Conservation (phyloP, 2,329 filamentous ascomycete species). For the Colletotrichum sojae region DNA sequence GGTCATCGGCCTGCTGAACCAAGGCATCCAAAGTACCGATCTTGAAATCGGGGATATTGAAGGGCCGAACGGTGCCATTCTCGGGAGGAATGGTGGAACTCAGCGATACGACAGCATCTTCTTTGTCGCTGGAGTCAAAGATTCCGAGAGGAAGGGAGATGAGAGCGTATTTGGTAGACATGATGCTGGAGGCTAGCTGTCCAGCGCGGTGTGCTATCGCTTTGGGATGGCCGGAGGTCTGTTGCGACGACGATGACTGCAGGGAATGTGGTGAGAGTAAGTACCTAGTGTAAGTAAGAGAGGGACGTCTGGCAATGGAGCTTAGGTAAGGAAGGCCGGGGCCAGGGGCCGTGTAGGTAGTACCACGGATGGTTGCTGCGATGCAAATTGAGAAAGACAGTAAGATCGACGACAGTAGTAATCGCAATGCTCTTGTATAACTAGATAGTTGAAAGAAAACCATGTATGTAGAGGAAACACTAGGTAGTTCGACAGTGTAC, state of each 20-base stretch:
- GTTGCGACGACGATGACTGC: constrained; percentile 4
- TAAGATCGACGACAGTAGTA: no score
- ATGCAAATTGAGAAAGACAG: no score
- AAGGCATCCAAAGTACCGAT: constrained; percentile 96
- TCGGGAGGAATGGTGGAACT: constrained; percentile 80
- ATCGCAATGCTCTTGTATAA: no score
- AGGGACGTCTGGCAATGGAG: background rate
- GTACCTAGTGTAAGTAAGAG: constrained; percentile 5
- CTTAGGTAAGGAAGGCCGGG: constrained; percentile 15
- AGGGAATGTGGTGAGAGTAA: background rate
- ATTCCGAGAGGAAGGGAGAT: constrained; percentile 92
- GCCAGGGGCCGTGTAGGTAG: no score
- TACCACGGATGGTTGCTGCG: no score
- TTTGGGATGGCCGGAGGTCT: background rate
- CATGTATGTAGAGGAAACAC: no score
- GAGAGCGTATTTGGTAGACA: constrained; percentile 81
- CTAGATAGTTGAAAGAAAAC: no score
- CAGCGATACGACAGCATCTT: constrained; percentile 85
- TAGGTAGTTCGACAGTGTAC: no score
- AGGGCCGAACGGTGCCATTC: constrained; percentile 81
- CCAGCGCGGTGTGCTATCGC: constrained; percentile 20
- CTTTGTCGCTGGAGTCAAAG: constrained; percentile 82
- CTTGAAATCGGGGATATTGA: constrained; percentile 94
- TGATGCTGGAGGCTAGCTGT: constrained; percentile 44
- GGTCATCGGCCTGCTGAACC: constrained; percentile 95